A percentile compares a stretch with the other conserved stretches of the same genome.
phyloP scores from a whole-genome alignment of 306 rosid species.

The Prunus fruticosa region DNA sequence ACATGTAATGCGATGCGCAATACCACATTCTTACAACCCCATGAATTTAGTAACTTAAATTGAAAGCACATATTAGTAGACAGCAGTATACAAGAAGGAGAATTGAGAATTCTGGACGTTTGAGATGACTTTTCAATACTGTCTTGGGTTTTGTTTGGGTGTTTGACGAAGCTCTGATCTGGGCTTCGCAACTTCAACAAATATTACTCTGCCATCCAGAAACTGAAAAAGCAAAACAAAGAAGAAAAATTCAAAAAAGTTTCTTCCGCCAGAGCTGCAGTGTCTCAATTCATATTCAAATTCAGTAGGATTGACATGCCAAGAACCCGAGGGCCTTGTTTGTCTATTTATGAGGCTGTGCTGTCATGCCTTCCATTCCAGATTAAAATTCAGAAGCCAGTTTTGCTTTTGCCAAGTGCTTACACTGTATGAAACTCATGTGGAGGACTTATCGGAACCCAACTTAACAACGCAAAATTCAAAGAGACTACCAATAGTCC shows the following conservation, averaged over 20 bases:
- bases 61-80: too few relatives aligned
- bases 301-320: too few relatives aligned
- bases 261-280: neutral
- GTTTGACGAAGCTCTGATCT: conserved; percentile 56
- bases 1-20: too few relatives aligned
- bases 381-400: neutral
- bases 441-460: neutral
- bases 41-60: too few relatives aligned
- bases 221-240: conserved; percentile 45
- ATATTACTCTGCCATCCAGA: conserved; percentile 90
- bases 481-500: neutral
- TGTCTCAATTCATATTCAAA: neutral
- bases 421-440: too few relatives aligned
- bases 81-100: neutral
- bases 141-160: conserved; percentile 34
- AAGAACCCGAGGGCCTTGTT: too few relatives aligned
- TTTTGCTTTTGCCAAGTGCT: too few relatives aligned
- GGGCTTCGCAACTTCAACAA: conserved; percentile 87
- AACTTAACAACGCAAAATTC: neutral
- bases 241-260: neutral
- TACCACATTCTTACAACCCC: too few relatives aligned
- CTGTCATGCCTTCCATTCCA: neutral
- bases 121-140: conserved; percentile 8
- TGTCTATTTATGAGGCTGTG: too few relatives aligned
- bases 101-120: too few relatives aligned